These are phyloP conservation scores for Gracilaria caudata DNA, from an alignment of 23 red algal species.

Conservation along the genomic window DNA sequence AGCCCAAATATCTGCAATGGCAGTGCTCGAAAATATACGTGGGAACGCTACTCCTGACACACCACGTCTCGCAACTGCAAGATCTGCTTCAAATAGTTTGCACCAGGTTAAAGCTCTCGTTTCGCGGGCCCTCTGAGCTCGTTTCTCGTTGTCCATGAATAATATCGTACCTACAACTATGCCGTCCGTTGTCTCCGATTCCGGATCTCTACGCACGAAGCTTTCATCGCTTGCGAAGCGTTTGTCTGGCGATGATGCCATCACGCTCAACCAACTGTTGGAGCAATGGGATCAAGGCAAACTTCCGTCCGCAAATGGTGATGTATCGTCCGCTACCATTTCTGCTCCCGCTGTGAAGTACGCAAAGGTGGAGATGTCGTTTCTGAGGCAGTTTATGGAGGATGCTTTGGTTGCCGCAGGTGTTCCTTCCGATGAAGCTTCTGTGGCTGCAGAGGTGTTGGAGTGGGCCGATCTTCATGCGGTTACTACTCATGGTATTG, in stretches of 20 bases:
- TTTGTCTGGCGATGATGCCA: conserved; percentile 45
- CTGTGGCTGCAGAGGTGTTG: conserved; percentile 55
- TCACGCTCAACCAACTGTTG: conserved; percentile 31
- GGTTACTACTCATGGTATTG: conserved; percentile 67
- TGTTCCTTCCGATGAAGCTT: conserved; percentile 59
- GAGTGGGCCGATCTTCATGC: conserved; percentile 66
- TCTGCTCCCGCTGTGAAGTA: conserved; percentile 28
- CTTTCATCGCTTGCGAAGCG: conserved; percentile 36
- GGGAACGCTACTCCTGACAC: no score
- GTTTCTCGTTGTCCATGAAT: neutral
- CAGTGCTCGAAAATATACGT: no score
- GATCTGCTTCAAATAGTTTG: neutral
- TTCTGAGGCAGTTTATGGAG: conserved; percentile 56
- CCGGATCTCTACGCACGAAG: conserved; percentile 33
- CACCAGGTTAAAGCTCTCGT: neutral
- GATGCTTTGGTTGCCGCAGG: conserved; percentile 59
- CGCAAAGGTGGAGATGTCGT: conserved; percentile 46
- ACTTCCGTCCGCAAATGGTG: neutral
- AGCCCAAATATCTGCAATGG: no score
- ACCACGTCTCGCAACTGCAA: neutral
- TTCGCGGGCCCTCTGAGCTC: neutral
- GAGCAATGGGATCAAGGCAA: conserved; percentile 17
- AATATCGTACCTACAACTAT: neutral
- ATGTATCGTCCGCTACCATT: neutral
- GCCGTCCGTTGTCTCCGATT: conserved; percentile 32